Percentiles rank a stretch among this genome's conserved stretches.
phyloP scores from a whole-genome alignment of 2,329 filamentous ascomycete species.

The Fusarium sp. region DNA sequence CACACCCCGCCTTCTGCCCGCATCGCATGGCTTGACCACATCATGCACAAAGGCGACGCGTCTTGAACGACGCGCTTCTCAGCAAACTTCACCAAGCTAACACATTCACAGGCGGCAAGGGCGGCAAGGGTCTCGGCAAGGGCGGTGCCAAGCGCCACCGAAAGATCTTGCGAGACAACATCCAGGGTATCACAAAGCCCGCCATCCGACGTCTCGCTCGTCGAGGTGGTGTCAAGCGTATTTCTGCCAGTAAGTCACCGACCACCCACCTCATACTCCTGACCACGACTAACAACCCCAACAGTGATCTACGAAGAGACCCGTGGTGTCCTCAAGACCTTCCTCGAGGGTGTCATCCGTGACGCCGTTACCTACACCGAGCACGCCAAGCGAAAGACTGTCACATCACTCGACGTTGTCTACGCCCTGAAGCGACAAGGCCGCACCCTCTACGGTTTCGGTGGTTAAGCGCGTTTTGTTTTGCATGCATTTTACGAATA shows the following conservation, averaged over 20 bases:
- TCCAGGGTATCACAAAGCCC: conserved; percentile 99
- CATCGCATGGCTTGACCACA: neutral
- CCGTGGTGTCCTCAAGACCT: conserved; percentile 82
- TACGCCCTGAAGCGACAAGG: conserved; percentile 79
- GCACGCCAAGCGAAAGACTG: conserved; percentile 87
- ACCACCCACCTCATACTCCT: conserved; percentile 48
- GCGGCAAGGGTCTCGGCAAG: conserved; percentile 98
- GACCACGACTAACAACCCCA: conserved; percentile 77
- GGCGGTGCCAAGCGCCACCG: conserved; percentile 98
- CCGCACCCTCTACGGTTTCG: conserved; percentile 89
- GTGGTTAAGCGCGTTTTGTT: conserved; percentile 73
- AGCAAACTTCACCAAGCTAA: conserved; percentile 76
- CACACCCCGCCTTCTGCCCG: neutral
- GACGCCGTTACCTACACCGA: conserved; percentile 85
- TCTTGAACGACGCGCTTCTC: conserved; percentile 67
- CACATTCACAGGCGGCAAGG: conserved; percentile 82
- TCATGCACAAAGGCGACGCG: conserved; percentile 1
- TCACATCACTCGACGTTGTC: conserved; percentile 79
- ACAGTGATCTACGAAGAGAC: conserved; percentile 86
- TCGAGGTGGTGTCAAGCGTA: conserved; percentile 99
- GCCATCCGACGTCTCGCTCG: conserved; percentile 98
- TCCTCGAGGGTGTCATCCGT: conserved; percentile 83
- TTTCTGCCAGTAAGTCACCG: conserved; percentile 83
- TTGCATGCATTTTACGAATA: conserved; percentile 58
- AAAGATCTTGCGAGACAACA: conserved; percentile 99